phyloP scores from a whole-genome alignment of 1,284 basidiomycete genomes.

The Irpex rosettiformis region DNA sequence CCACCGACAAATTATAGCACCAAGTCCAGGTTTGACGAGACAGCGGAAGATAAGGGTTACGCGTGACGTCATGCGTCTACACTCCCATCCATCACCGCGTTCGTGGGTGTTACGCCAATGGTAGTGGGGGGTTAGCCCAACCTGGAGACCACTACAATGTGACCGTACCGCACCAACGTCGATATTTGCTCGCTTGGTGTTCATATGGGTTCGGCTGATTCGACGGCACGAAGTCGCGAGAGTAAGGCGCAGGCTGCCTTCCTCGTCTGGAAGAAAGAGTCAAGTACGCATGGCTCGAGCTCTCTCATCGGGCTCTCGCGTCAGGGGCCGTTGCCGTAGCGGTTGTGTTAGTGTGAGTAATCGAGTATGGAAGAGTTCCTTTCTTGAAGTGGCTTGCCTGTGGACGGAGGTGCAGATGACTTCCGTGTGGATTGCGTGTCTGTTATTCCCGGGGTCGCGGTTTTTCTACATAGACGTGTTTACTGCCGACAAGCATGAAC shows the following conservation, averaged over 20 bases:
- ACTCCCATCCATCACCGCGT: too few relatives aligned
- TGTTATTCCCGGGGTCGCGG: too few relatives aligned
- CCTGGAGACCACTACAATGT: neutral
- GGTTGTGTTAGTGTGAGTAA: neutral
- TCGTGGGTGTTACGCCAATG: neutral
- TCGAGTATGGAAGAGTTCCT: too few relatives aligned
- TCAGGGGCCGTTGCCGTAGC: neutral
- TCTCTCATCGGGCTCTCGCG: neutral
- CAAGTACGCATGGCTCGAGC: neutral
- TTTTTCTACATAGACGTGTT: too few relatives aligned
- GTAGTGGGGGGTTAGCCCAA: neutral
- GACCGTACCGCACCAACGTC: neutral
- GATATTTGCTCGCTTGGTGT: neutral
- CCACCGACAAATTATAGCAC: too few relatives aligned
- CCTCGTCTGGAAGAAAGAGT: neutral
- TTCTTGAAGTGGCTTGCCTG: too few relatives aligned
- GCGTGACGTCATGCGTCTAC: slow-evolving; percentile 3
- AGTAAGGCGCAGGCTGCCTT: neutral
- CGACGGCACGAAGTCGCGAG: neutral
- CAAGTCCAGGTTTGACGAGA: too few relatives aligned
- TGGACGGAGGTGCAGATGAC: too few relatives aligned
- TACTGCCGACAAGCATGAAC: neutral
- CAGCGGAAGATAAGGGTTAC: too few relatives aligned
- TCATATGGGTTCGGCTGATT: neutral
- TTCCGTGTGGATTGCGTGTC: too few relatives aligned